Percentiles rank a stretch among this genome's conserved stretches.
These are phyloP conservation scores for Leccinellum rugosiceps DNA, from an alignment of 768 basidiomycete species.

Conservation along the genomic window DNA sequence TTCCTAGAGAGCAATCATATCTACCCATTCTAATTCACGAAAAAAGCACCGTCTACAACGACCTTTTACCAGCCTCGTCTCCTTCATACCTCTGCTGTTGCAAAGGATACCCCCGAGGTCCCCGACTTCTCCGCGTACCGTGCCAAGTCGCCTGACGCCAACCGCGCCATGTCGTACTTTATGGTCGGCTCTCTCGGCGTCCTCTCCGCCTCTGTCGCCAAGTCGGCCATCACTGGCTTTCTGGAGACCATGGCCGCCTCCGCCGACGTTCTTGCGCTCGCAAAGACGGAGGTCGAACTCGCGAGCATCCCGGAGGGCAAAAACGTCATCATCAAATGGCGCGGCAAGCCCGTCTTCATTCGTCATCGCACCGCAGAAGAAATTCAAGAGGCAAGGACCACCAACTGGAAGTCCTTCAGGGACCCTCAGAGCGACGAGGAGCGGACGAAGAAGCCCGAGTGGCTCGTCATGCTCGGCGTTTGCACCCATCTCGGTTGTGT, in stretches of 20 bases:
- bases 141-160: slow-evolving; percentile 56
- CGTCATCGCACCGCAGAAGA: slow-evolving; percentile 90
- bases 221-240: slow-evolving; percentile 92
- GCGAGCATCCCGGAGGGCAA: slow-evolving; percentile 91
- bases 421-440: slow-evolving; percentile 91
- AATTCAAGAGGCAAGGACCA: slow-evolving; percentile 85
- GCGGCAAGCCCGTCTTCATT: slow-evolving; percentile 99
- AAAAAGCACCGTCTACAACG: slow-evolving; percentile 48
- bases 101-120: slow-evolving; percentile 72
- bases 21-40: slow-evolving; percentile 12
- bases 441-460: slow-evolving; percentile 92
- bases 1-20: neutral
- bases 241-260: slow-evolving; percentile 95
- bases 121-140: slow-evolving; percentile 89
- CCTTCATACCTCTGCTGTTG: slow-evolving; percentile 71
- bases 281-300: slow-evolving; percentile 96
- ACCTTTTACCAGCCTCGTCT: slow-evolving; percentile 62
- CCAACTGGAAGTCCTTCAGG: slow-evolving; percentile 83
- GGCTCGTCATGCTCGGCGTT: slow-evolving; percentile 89
- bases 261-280: slow-evolving; percentile 95
- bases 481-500: slow-evolving; percentile 99
- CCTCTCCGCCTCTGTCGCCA: slow-evolving; percentile 90
- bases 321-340: slow-evolving; percentile 98
- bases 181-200: slow-evolving; percentile 92
- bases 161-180: slow-evolving; percentile 82